Conservation (phyloP, 2,329 filamentous ascomycete species). For the Chaetomium sp. region DNA sequence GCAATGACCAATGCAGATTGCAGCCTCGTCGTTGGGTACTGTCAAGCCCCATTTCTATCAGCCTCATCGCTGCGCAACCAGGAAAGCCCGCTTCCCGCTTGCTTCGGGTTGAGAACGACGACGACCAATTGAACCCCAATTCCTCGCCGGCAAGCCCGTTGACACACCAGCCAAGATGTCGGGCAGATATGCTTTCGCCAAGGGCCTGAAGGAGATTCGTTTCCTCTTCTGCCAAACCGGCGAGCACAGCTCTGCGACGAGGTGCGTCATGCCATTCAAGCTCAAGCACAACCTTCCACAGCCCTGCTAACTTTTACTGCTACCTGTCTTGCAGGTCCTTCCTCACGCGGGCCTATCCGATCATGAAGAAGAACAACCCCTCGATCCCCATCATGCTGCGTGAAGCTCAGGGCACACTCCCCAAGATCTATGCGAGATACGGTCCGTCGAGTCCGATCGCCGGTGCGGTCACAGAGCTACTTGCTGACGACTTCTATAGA, state of each 20-base stretch:
- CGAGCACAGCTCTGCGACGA: constrained; percentile 83
- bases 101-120: constrained; percentile 20
- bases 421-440: constrained; percentile 89
- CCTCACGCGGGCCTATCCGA: constrained; percentile 87
- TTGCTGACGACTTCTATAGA: constrained; percentile 42
- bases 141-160: constrained; percentile 19
- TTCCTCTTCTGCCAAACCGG: constrained; percentile 97
- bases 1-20: neutral
- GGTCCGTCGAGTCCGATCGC: constrained; percentile 56
- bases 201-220: constrained; percentile 88
- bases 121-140: constrained; percentile 34
- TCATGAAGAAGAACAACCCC: constrained; percentile 99
- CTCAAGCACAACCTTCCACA: neutral
- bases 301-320: constrained; percentile 15
- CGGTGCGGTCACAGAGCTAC: neutral
- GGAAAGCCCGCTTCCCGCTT: constrained; percentile 21
- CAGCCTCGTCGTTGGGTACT: neutral
- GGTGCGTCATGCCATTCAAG: constrained; percentile 57
- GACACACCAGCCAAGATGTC: constrained; percentile 62
- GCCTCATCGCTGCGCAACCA: constrained; percentile 15
- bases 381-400: constrained; percentile 90
- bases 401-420: constrained; percentile 82
- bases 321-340: constrained; percentile 67
- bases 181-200: constrained; percentile 87
- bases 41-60: constrained; percentile 27